These are phyloP conservation scores for Corchorus capsularis DNA, from an alignment of 345 rosid species.

Conservation along the genomic window DNA sequence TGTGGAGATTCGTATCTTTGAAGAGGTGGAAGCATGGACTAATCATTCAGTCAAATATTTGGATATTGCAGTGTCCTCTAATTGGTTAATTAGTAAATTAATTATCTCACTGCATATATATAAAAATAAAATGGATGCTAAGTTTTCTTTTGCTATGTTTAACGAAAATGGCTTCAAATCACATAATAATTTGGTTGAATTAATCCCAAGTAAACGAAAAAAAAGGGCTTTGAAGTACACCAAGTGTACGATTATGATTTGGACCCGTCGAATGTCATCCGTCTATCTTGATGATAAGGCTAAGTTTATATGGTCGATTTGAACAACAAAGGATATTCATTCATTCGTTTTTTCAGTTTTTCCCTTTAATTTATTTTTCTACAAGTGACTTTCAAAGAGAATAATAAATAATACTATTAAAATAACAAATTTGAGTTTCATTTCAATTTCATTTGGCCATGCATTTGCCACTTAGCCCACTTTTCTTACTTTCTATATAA, in stretches of 20 bases:
- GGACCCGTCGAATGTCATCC: constrained; percentile 23
- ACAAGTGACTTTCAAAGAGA: not conserved
- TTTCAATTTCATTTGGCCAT: constrained; percentile 32
- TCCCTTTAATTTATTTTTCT: not conserved
- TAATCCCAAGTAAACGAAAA: too few species aligned
- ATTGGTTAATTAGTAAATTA: too few species aligned
- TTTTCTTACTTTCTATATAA: constrained; percentile 35
- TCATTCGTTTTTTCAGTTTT: constrained; percentile 16
- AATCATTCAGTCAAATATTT: too few species aligned
- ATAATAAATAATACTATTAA: not conserved
- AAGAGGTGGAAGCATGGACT: too few species aligned
- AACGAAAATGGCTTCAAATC: not conserved
- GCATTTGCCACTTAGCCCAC: constrained; percentile 30
- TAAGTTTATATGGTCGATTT: constrained; percentile 1
- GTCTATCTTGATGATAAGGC: constrained; percentile 36
- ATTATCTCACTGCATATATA: too few species aligned
- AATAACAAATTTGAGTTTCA: constrained; percentile 29
- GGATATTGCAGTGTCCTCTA: too few species aligned
- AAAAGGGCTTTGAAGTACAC: too few species aligned
- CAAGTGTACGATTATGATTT: not conserved
- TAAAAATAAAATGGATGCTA: too few species aligned
- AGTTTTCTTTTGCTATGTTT: too few species aligned
- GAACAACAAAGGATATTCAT: constrained; percentile 28
- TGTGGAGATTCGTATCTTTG: too few species aligned
- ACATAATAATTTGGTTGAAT: too few species aligned